Conservation (phyloP, 306 rosid species). For the Prunus campanulata region DNA sequence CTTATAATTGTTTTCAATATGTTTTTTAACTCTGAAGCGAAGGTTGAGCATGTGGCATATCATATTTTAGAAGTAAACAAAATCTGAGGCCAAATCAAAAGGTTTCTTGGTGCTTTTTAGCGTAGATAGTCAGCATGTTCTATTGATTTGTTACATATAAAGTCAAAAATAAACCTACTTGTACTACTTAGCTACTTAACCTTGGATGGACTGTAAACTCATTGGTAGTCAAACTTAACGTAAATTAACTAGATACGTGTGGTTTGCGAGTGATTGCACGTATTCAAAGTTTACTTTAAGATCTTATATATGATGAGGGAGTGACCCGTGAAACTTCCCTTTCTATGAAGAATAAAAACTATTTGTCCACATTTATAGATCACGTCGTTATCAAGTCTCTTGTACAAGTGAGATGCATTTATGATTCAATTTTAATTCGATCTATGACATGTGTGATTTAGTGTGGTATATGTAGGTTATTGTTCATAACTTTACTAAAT, state of each 20-base stretch:
- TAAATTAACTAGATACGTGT: neutral
- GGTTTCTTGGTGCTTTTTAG: no score
- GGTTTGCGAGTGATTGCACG: neutral
- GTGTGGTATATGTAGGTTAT: no score
- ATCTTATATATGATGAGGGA: neutral
- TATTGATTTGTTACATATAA: neutral
- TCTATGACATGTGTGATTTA: no score
- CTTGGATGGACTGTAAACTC: neutral
- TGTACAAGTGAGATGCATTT: neutral
- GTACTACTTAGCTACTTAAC: neutral
- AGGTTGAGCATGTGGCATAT: neutral
- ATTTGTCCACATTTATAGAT: neutral
- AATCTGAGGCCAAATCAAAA: no score
- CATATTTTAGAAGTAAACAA: neutral
- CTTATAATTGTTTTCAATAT: neutral
- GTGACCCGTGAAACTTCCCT: rapidly evolving
- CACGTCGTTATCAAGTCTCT: neutral
- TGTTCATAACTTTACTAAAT: no score
- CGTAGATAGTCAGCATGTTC: neutral
- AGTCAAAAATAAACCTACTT: neutral
- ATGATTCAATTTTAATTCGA: neutral
- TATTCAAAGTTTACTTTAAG: neutral
- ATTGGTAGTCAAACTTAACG: rapidly evolving
- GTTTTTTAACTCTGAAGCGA: neutral
- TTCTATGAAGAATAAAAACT: neutral